These are phyloP conservation scores for Xylariaceae sp. DNA, from an alignment of 2,329 filamentous ascomycete genomes.

Conservation along the genomic window DNA sequence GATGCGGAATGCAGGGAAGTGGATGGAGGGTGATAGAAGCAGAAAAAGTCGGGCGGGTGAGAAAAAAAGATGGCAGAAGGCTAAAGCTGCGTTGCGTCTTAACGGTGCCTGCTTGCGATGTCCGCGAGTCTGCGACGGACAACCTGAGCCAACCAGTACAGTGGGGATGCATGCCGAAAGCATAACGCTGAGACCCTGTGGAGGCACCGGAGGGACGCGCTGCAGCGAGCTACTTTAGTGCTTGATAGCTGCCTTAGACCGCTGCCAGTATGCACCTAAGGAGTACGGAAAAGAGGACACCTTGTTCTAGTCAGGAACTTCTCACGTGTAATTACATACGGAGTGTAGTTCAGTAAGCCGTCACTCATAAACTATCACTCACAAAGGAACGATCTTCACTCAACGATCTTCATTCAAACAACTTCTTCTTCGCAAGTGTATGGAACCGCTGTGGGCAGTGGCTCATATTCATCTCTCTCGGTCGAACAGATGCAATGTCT, in stretches of 20 bases:
- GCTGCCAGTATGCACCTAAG: not conserved
- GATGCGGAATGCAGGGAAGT: constrained; percentile 17
- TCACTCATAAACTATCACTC: not conserved
- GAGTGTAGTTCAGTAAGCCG: not conserved
- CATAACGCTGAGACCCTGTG: not conserved
- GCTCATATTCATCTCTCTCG: too few relatives aligned
- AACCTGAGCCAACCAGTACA: not conserved
- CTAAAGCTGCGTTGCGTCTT: too few relatives aligned
- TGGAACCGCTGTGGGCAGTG: too few relatives aligned
- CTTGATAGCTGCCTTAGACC: not conserved
- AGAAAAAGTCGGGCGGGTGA: not conserved
- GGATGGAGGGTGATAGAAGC: constrained; percentile 22
- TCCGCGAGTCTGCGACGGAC: too few relatives aligned
- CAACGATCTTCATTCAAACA: too few relatives aligned
- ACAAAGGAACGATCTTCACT: not conserved
- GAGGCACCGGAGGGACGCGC: too few relatives aligned
- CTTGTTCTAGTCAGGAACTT: constrained; percentile 11
- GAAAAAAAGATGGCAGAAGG: constrained; percentile 10
- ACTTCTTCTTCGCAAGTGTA: too few relatives aligned
- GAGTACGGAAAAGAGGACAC: constrained; percentile 17
- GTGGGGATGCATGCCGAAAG: not conserved
- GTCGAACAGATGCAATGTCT: too few relatives aligned
- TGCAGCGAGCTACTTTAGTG: not conserved
- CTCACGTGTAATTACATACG: not conserved
- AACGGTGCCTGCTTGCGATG: too few relatives aligned